phyloP scores from a whole-genome alignment of 176 grass and related monocot species.

The Coix lacrymajobi region DNA sequence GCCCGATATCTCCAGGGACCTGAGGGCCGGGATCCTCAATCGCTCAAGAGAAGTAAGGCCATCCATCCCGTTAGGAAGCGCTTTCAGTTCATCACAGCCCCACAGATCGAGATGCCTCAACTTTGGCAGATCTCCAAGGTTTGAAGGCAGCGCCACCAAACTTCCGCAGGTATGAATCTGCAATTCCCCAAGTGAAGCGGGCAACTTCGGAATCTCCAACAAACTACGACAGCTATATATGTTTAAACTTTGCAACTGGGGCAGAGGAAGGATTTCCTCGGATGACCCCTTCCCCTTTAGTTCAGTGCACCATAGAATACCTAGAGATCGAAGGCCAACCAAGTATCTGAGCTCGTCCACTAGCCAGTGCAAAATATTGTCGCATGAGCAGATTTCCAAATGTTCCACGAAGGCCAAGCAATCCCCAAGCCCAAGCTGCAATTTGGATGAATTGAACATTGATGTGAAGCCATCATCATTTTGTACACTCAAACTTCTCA shows the following conservation, averaged over 20 bases:
- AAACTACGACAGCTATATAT: fast-evolving
- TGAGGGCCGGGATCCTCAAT: not conserved
- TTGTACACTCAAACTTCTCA: fast-evolving
- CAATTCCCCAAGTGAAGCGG: not conserved
- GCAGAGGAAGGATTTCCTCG: not conserved
- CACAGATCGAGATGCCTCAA: fast-evolving
- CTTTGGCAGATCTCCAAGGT: not conserved
- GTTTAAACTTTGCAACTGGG: not conserved
- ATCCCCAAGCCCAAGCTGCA: not conserved
- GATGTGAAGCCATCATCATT: not conserved
- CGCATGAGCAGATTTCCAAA: fast-evolving
- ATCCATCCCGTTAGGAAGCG: not conserved
- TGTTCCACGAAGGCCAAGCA: not conserved
- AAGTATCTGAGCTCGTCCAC: not conserved
- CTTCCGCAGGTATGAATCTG: fast-evolving
- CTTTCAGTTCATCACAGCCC: fast-evolving
- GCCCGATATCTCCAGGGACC: fast-evolving
- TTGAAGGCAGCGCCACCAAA: not conserved
- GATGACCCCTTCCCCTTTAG: not conserved
- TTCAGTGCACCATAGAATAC: fast-evolving
- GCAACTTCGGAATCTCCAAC: not conserved
- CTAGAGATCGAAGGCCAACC: not conserved
- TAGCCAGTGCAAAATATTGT: not conserved
- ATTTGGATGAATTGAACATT: not conserved
- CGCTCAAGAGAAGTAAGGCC: not conserved